Evolutionary conservation across 176 grass and related monocot genomes (phyloP).

Genomic region (Lolium perenne): DNA sequence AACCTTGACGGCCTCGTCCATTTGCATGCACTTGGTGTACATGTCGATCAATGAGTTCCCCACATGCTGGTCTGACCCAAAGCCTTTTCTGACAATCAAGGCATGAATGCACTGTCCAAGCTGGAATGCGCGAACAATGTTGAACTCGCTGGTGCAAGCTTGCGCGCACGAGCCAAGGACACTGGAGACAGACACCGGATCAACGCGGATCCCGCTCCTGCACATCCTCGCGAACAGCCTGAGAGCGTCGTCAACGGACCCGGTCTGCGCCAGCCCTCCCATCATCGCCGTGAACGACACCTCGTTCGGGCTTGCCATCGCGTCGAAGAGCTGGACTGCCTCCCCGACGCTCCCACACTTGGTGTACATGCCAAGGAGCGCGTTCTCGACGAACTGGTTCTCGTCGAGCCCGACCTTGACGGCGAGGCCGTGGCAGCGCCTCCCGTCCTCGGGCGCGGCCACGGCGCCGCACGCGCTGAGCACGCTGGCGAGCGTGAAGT

Average conservation of each 20-base stretch:
- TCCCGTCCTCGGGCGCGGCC: slow-evolving; percentile 56
- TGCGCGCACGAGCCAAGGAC: slow-evolving; percentile 65
- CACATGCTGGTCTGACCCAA: slow-evolving; percentile 71
- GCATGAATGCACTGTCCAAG: slow-evolving; percentile 60
- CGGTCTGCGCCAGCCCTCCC: slow-evolving; percentile 64
- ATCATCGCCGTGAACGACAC: slow-evolving; percentile 93
- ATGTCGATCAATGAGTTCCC: slow-evolving; percentile 77
- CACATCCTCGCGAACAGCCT: slow-evolving; percentile 76
- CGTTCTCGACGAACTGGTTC: slow-evolving; percentile 78
- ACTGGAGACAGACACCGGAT: slow-evolving; percentile 74
- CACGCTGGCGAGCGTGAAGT: slow-evolving; percentile 83
- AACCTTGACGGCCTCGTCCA: slow-evolving; percentile 63
- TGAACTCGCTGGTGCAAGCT: slow-evolving; percentile 40
- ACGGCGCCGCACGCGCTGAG: slow-evolving; percentile 68
- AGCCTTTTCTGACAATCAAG: slow-evolving; percentile 66
- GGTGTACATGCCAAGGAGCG: slow-evolving; percentile 72
- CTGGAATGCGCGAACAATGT: slow-evolving; percentile 14
- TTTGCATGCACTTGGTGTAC: slow-evolving; percentile 64
- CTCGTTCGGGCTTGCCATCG: slow-evolving; percentile 65
- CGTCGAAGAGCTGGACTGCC: slow-evolving; percentile 64
- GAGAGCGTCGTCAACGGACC: slow-evolving; percentile 61
- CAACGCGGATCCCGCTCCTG: slow-evolving; percentile 58
- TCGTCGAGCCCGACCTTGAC: slow-evolving; percentile 64
- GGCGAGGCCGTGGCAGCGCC: slow-evolving; percentile 65
- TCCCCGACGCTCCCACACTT: slow-evolving; percentile 56